Base-by-base conservation (phyloP, 2,329 filamentous ascomycete species). In the Clonostachys solani region DNA sequence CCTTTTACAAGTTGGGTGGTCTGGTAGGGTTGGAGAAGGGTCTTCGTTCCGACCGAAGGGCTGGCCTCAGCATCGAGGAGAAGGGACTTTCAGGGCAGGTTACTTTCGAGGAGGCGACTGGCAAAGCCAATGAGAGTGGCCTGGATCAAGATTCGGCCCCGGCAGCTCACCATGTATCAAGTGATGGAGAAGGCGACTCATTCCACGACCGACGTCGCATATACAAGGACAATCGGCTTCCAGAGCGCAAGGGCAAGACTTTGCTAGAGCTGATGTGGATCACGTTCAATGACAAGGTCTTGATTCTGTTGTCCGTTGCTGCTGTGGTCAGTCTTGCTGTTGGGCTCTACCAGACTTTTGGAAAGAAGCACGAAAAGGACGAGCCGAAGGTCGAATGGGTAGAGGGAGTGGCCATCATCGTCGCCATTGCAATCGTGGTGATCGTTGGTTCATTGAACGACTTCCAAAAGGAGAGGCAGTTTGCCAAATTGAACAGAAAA, bases 261-360 rank as follows among this genome's bases (percentile, higher is more conserved):
- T 75, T 91, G 38, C 71, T 88, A 41, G 72, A 87, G 59, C 72
- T 92, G 40, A 86, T 89, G 66, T 91, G 87, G 87, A 87, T 91
- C 56, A 89, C 87, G 0, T 89, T 89, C 63, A 89, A 91, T 66
- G 87, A 92, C 73, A 92, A 91, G 62, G 84, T 92, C 5, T 70
- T 91, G 42, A 86, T 89, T 49, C 71, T 90, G 6, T 72, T 90
- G 47, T 87, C 84, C 1, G 71, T 79, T 43, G 87, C 87, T 40
- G 87, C 87, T 5, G 73, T 82, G 36, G 80, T 92, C 44, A 90
- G 87, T 41, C 74, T 92, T 40, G 85, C 83, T 6, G 77, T 92
- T 40, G 87, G 87, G 43, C 71, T 91, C 1, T 92, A 90, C 62
- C 84, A 90, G 62, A 86, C 84, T 0, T 85, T 89, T 60, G 84